These are phyloP conservation scores for Alternaria triticimaculans DNA, from an alignment of 2,329 filamentous ascomycete genomes.

Conservation along the genomic window DNA sequence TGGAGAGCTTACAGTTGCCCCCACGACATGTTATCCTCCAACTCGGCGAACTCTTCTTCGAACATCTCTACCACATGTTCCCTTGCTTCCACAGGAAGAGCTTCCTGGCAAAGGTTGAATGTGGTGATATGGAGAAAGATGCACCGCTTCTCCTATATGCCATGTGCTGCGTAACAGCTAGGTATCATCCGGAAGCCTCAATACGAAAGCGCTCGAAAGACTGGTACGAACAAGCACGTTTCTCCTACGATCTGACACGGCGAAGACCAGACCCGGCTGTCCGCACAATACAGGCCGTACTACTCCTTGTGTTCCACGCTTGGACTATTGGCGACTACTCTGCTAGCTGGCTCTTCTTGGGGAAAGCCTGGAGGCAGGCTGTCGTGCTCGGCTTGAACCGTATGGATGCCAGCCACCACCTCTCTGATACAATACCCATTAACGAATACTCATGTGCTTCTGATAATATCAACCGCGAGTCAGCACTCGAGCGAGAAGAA, in stretches of 20 bases:
- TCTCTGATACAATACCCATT: background rate
- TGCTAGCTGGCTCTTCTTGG: slow-evolving; percentile 37
- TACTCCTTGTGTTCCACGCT: slow-evolving; percentile 33
- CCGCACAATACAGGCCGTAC: slow-evolving; percentile 34
- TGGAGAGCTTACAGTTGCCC: slow-evolving; percentile 21
- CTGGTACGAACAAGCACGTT: slow-evolving; percentile 42
- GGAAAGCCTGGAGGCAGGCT: slow-evolving; percentile 43
- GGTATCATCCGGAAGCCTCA: slow-evolving; percentile 27
- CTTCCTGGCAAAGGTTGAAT: slow-evolving; percentile 23
- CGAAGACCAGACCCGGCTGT: slow-evolving; percentile 26
- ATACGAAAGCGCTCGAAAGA: slow-evolving; percentile 24
- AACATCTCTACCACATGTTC: slow-evolving; percentile 26
- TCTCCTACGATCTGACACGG: slow-evolving; percentile 33
- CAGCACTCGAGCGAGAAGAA: slow-evolving; percentile 35
- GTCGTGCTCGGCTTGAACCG: slow-evolving; percentile 37
- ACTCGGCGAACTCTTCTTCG: slow-evolving; percentile 36
- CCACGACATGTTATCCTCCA: slow-evolving; percentile 21
- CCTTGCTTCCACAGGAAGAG: slow-evolving; percentile 39
- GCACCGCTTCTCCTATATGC: slow-evolving; percentile 33
- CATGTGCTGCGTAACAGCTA: slow-evolving; percentile 35
- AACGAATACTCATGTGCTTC: background rate
- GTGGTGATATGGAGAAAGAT: slow-evolving; percentile 21
- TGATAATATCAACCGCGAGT: slow-evolving; percentile 7
- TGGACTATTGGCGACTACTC: slow-evolving; percentile 38
- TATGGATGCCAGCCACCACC: slow-evolving; percentile 28